A percentile compares a stretch with the other conserved stretches of the same genome.
These are phyloP conservation scores for Kappamyces sp. DNA, from an alignment of 192 early-diverging fungal species.

Conservation along the genomic window DNA sequence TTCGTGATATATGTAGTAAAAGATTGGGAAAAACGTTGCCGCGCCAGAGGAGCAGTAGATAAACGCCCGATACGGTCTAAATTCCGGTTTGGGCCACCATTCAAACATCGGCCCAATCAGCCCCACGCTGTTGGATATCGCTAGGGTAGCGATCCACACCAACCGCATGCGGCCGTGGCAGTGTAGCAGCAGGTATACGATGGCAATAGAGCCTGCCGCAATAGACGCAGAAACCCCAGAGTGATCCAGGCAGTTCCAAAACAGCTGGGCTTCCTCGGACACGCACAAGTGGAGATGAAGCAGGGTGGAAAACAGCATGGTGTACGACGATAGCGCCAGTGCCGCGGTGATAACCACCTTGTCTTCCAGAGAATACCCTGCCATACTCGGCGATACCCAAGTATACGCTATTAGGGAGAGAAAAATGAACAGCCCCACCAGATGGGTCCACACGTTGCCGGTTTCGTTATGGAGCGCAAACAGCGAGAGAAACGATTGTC, in stretches of 20 bases:
- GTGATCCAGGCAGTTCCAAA: slow-evolving; percentile 28
- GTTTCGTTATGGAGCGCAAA: slow-evolving; percentile 32
- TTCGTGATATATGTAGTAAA: slow-evolving; percentile 5
- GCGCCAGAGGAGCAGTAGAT: not conserved
- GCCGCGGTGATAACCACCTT: slow-evolving; percentile 7
- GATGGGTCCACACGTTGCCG: slow-evolving; percentile 27
- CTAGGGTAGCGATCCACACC: slow-evolving; percentile 10
- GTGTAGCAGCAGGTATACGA: slow-evolving; percentile 15
- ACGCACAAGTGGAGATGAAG: slow-evolving; percentile 30
- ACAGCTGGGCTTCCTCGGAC: slow-evolving; percentile 16
- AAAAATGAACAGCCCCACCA: slow-evolving; percentile 17
- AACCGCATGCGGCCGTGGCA: slow-evolving; percentile 13
- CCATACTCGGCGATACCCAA: not conserved
- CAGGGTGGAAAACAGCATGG: slow-evolving; percentile 10
- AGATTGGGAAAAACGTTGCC: slow-evolving; percentile 5
- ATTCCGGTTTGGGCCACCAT: not conserved
- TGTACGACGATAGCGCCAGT: not conserved
- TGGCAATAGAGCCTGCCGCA: not conserved
- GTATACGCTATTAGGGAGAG: slow-evolving; percentile 4
- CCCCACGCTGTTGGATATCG: slow-evolving; percentile 17
- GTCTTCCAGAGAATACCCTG: not conserved
- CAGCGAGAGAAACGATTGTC: slow-evolving; percentile 22
- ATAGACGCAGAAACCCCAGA: slow-evolving; percentile 23
- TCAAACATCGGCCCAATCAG: slow-evolving; percentile 17
- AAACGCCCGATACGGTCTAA: slow-evolving; percentile 3